Evolutionary conservation across 2,329 filamentous ascomycete genomes (phyloP), one percentile per base, ranked within the genome.

Genomic region (Drechslerella dactyloides): DNA sequence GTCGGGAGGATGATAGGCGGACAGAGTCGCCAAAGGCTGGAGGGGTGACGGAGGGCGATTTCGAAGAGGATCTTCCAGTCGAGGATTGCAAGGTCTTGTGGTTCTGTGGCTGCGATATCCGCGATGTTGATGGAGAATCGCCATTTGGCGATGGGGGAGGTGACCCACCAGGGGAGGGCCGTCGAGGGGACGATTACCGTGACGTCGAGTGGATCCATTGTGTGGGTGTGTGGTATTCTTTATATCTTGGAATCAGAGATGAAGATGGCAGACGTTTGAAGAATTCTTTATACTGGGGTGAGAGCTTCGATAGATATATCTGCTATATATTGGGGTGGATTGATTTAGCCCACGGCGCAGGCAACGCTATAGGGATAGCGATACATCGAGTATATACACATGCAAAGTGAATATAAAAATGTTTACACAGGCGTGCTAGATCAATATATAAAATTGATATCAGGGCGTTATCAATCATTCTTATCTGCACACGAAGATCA

Each of bases 31-130:
- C 68, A 72, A 17, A 51, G 56, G 19, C 68, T 65, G 7, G 55
- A 51, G 11, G 24, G 27, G 6, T 65, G 27, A 3, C 68, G 51
- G 42, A 72, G 60, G 15, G 68, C 37, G 19, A 72, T 65, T 55
- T 72, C 68, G 33, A 72, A 72, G 30, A 72, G 44, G 15, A 72
- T 57, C 46, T 72, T 72, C 68, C 68, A 72, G 56, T 72, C 68
- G 24, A 72, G 64, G 13, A 72, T 72, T 17, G 54, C 42, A 37
- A 72, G 60, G 19, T 60, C 42, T 53, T 44, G 37, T 2, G 68
- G 60, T 5, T 65, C 46, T 1, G 68, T 23, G 33, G 54, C 33
- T 53, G 54, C 52, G 51, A 72, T 65, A n/a, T 35, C 60, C 2
- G 40, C 44, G 23, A 72, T 59, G 30, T 52, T 50, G 19, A 65